phyloP scores from a whole-genome alignment of 768 basidiomycete genomes.

The Mycena latifolia region DNA sequence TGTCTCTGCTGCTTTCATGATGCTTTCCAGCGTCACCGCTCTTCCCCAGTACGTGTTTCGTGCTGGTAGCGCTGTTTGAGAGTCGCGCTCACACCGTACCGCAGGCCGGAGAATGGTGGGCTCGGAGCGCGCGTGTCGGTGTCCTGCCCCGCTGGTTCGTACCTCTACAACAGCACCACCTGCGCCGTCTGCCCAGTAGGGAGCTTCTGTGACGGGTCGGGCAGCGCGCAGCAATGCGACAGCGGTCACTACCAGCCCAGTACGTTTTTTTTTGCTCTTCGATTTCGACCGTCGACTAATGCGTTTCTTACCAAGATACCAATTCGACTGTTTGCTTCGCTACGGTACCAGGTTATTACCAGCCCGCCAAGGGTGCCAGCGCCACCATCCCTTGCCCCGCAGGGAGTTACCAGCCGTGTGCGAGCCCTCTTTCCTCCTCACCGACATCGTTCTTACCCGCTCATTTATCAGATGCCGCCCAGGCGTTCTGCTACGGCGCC shows the following conservation, averaged over 20 bases:
- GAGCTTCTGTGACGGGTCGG: not conserved
- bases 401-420: constrained; percentile 16
- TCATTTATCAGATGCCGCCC: not conserved
- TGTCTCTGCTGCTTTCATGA: constrained; percentile 5
- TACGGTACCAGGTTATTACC: not conserved
- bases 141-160: constrained; percentile 1
- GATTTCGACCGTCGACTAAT: no score
- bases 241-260: constrained; percentile 25
- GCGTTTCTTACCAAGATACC: no score
- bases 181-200: constrained; percentile 14
- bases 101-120: no score
- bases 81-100: not conserved
- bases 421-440: not conserved
- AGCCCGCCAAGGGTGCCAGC: not conserved
- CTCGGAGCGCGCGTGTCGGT: not conserved
- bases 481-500: constrained; percentile 15
- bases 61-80: not conserved
- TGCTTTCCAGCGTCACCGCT: constrained; percentile 16
- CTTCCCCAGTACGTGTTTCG: constrained; percentile 15
- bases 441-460: no score
- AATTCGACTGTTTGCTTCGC: not conserved
- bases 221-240: constrained; percentile 3
- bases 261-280: not conserved
- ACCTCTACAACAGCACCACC: not conserved
- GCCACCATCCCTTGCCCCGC: not conserved